A percentile compares a stretch with the other conserved stretches of the same genome.
phyloP scores from a whole-genome alignment of 768 basidiomycete species.

The Termitomyces sp. region DNA sequence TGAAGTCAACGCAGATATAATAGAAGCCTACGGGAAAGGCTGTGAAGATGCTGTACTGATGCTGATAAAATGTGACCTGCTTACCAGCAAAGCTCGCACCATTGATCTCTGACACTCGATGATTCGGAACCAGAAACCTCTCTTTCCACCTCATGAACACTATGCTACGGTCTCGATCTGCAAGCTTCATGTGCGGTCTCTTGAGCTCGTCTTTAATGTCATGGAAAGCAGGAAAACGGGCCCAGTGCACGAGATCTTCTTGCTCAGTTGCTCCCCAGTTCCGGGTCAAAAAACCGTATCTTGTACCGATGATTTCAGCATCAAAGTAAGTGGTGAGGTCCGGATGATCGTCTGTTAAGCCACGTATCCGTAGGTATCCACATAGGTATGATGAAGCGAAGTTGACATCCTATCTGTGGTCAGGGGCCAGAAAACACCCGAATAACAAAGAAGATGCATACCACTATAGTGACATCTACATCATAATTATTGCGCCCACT shows the following conservation, averaged over 20 bases:
- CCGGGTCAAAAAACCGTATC: slow-evolving; percentile 88
- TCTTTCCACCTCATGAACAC: slow-evolving; percentile 99
- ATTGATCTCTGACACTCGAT: slow-evolving; percentile 89
- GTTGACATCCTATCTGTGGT: slow-evolving; percentile 67
- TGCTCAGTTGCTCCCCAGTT: slow-evolving; percentile 90
- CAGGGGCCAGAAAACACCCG: slow-evolving; percentile 6
- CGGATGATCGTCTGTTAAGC: slow-evolving; percentile 92
- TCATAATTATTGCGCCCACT: slow-evolving; percentile 93
- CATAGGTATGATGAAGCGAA: slow-evolving; percentile 82
- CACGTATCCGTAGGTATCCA: slow-evolving; percentile 91
- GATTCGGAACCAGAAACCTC: slow-evolving; percentile 92
- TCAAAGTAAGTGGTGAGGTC: slow-evolving; percentile 96
- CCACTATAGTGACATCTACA: slow-evolving; percentile 88
- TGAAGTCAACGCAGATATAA: slow-evolving; percentile 93
- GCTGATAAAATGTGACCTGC: slow-evolving; percentile 24
- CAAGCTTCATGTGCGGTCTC: slow-evolving; percentile 74
- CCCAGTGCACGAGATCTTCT: slow-evolving; percentile 94
- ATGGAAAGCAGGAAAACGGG: slow-evolving; percentile 84
- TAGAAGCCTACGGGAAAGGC: slow-evolving; percentile 68
- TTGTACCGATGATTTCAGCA: slow-evolving; percentile 90
- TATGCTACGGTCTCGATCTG: slow-evolving; percentile 73
- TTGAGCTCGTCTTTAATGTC: slow-evolving; percentile 79
- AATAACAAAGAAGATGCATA: slow-evolving; percentile 42
- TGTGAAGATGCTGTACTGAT: slow-evolving; percentile 20
- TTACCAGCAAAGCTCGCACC: slow-evolving; percentile 93